Conservation (phyloP, 2,329 filamentous ascomycete species). For the Sarocladium strictum region DNA sequence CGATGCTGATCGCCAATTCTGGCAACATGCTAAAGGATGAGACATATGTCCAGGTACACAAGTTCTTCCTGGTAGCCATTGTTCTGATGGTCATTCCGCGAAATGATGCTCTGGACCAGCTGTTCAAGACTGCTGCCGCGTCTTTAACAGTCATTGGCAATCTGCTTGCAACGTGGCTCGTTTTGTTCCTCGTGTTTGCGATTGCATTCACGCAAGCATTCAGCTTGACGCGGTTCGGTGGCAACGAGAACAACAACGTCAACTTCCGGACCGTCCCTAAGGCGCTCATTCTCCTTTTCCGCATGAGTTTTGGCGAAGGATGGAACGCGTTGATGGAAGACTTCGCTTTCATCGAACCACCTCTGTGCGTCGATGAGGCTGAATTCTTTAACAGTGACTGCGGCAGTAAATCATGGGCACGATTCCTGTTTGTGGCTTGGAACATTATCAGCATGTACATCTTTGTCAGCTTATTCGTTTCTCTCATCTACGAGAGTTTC, state of each 20-base stretch:
- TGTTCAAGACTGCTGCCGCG: slow-evolving; percentile 97
- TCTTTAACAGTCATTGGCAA: slow-evolving; percentile 88
- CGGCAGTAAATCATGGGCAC: slow-evolving; percentile 83
- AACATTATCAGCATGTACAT: slow-evolving; percentile 99
- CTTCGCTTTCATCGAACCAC: slow-evolving; percentile 72
- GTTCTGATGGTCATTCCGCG: slow-evolving; percentile 87
- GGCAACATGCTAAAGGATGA: slow-evolving; percentile 29
- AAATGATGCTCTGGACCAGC: slow-evolving; percentile 93
- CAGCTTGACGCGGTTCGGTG: slow-evolving; percentile 83
- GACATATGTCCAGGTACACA: slow-evolving; percentile 75
- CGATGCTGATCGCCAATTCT: slow-evolving; percentile 62
- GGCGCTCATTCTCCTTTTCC: slow-evolving; percentile 86
- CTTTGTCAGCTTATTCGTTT: slow-evolving; percentile 96
- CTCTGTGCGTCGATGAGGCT: slow-evolving; percentile 67
- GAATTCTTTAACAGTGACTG: slow-evolving; percentile 87
- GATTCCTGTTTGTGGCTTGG: slow-evolving; percentile 88
- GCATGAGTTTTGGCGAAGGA: slow-evolving; percentile 87
- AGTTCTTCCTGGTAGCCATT: slow-evolving; percentile 87
- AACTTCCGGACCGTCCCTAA: slow-evolving; percentile 95
- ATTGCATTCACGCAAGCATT: slow-evolving; percentile 96
- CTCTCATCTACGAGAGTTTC: slow-evolving; percentile 98
- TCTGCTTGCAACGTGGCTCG: slow-evolving; percentile 91
- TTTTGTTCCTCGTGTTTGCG: slow-evolving; percentile 91
- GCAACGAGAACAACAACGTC: slow-evolving; percentile 66
- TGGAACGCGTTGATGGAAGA: slow-evolving; percentile 99